A percentile compares a stretch with the other conserved stretches of the same genome.
These are phyloP conservation scores for Pythium plurisporium DNA, from an alignment of 352 stramenopile species.

Conservation along the genomic window DNA sequence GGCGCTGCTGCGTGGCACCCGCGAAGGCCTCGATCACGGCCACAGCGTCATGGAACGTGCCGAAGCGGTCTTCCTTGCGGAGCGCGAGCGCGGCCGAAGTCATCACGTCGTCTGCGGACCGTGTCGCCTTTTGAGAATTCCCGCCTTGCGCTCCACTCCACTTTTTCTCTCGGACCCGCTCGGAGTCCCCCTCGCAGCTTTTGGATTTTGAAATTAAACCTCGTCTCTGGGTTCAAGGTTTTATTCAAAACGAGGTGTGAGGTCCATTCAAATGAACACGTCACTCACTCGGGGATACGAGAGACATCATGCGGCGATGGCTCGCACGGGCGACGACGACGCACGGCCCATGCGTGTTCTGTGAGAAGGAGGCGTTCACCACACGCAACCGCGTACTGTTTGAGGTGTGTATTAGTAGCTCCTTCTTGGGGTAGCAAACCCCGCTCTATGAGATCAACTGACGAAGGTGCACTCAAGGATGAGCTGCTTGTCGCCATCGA, in stretches of 20 bases:
- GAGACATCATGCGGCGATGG: conserved; percentile 5
- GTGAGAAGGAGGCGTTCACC: conserved; percentile 41
- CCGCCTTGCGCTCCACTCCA: conserved; percentile 3
- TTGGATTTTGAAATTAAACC: conserved; percentile 25
- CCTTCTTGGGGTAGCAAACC: too few species aligned
- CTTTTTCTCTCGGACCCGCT: conserved; percentile 13
- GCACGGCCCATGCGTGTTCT: conserved; percentile 43
- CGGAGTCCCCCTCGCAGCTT: neutral
- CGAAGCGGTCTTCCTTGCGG: conserved; percentile 60
- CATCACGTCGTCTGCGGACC: conserved; percentile 16
- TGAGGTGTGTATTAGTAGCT: conserved; percentile 36
- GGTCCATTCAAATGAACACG: conserved; percentile 1
- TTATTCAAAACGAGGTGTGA: conserved; percentile 20
- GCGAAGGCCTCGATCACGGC: conserved; percentile 58
- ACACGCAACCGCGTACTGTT: conserved; percentile 50
- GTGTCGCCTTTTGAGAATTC: conserved; percentile 48
- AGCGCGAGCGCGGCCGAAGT: conserved; percentile 25
- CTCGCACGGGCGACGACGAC: conserved; percentile 1
- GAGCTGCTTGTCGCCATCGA: conserved; percentile 51
- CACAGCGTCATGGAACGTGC: conserved; percentile 57
- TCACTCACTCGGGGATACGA: conserved; percentile 2
- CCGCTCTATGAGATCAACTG: too few species aligned
- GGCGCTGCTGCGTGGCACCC: conserved; percentile 46
- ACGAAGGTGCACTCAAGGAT: conserved; percentile 52
- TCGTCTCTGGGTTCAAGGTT: neutral